Evolutionary conservation across 2,329 filamentous ascomycete genomes (phyloP), one percentile per base, ranked within the genome.

Genomic region (Colletotrichum orbiculare): DNA sequence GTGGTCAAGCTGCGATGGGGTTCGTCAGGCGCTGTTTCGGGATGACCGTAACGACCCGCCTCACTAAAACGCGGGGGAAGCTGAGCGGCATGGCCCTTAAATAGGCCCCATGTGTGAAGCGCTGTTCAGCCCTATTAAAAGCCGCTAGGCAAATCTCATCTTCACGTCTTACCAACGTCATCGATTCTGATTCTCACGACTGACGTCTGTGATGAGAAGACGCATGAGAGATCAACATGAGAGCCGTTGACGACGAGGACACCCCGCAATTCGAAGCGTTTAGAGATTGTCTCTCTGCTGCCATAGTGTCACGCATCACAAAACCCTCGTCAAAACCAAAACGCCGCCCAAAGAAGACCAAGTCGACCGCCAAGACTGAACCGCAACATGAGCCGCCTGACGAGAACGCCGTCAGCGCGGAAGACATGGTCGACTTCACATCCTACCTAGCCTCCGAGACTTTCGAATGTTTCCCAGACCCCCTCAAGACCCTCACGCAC

Each of bases 381-480:
- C 17, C 17, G 37, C 46, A 58, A 34, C 35, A 45, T 25, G 59
- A 53, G 49, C n/a, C 8, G 39, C 6, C 48, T n/a, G 41, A 49
- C 42, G 64, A 55, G 7, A n/a, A 53, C 34, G 46, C 69, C 6
- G 52, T 65, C 12, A 73, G 87, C 69, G 86, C 85, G 6, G 89
- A 91, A 69, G 92, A 94, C 59, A 78, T 96, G 25, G 86, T 87
- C 34, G 93, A 96, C 1, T 96, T 96, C 76, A 88, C 92, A 58
- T 89, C 94, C 81, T 96, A 94, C 76, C 84, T 96, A 37, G 88
- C 92, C 33, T 77, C 80, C 52, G 86, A 91, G 73, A 87, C 90
- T 57, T 96, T 95, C 76, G 77, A 82, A 6, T 81, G 78, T 41
- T 83, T 96, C 1, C 91, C 92, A 0, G 25, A 72, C 0, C 80